These are phyloP conservation scores for Cupressus sempervirens DNA, from an alignment of 75 land plant species.

Conservation along the genomic window DNA sequence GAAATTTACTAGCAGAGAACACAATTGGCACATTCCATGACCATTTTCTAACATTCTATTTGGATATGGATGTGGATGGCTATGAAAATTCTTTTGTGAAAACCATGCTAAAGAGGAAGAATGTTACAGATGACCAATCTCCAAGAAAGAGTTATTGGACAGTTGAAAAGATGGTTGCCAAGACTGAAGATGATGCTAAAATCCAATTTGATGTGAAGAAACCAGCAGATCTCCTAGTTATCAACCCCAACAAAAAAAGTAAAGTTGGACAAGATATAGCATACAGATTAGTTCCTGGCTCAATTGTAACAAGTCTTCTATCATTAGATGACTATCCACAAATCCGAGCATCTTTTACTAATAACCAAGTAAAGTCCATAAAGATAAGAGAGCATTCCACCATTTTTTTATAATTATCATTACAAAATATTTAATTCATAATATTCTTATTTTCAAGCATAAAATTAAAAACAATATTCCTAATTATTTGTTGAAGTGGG, in stretches of 20 bases:
- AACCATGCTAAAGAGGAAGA: slow-evolving; percentile 22
- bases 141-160: slow-evolving; percentile 60
- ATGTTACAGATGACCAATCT: not conserved
- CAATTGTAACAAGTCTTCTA: slow-evolving; percentile 22
- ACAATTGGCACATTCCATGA: slow-evolving; percentile 54
- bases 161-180: slow-evolving; percentile 24
- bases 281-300: slow-evolving; percentile 36
- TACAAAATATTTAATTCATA: no score
- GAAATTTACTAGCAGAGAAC: slow-evolving; percentile 47
- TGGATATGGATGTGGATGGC: slow-evolving; percentile 71
- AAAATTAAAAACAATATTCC: no score
- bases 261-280: slow-evolving; percentile 54
- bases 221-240: slow-evolving; percentile 31
- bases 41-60: slow-evolving; percentile 44
- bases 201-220: slow-evolving; percentile 13
- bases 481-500: no score
- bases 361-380: slow-evolving; percentile 11
- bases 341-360: slow-evolving; percentile 44
- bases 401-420: no score
- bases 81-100: slow-evolving; percentile 49
- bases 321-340: slow-evolving; percentile 39
- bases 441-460: no score
- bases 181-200: slow-evolving; percentile 43
- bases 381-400: not conserved
- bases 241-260: slow-evolving; percentile 53